These are phyloP conservation scores for Botrytis porri DNA, from an alignment of 2,329 filamentous ascomycete genomes.

Conservation along the genomic window DNA sequence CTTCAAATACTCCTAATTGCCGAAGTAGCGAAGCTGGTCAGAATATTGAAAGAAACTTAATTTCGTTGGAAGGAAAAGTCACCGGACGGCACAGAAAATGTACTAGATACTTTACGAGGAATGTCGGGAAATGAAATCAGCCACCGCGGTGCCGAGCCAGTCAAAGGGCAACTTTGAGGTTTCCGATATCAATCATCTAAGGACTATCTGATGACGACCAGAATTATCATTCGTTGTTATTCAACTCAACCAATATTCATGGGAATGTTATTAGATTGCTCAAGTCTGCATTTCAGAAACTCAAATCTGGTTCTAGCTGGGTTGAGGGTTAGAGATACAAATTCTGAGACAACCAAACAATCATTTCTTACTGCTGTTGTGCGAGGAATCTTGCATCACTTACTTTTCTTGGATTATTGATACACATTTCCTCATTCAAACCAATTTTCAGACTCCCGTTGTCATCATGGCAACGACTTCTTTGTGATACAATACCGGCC, in stretches of 20 bases:
- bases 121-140: not conserved
- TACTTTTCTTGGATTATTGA: slow-evolving; percentile 16
- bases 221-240: slow-evolving; percentile 4
- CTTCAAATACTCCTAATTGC: slow-evolving; percentile 1
- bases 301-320: not conserved
- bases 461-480: slow-evolving; percentile 9
- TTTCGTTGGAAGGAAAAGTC: not conserved
- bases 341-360: slow-evolving; percentile 17
- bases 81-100: not conserved
- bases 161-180: not conserved
- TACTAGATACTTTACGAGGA: slow-evolving; percentile 8
- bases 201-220: slow-evolving; percentile 1
- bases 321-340: not conserved
- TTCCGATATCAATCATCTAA: not conserved
- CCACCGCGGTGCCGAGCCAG: not conserved
- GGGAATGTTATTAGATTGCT: not conserved
- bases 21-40: slow-evolving; percentile 8
- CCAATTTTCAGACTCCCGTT: not conserved
- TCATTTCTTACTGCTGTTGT: slow-evolving; percentile 16
- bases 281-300: not conserved
- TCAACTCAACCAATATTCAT: not conserved
- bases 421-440: slow-evolving; percentile 9
- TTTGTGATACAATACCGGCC: slow-evolving; percentile 8
- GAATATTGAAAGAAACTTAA: not conserved
- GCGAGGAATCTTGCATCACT: slow-evolving; percentile 18